Evolutionary conservation across 208 protist species (phyloP), one percentile per base, ranked within the genome.

Genomic region (Trypanosoma scelopori): DNA sequence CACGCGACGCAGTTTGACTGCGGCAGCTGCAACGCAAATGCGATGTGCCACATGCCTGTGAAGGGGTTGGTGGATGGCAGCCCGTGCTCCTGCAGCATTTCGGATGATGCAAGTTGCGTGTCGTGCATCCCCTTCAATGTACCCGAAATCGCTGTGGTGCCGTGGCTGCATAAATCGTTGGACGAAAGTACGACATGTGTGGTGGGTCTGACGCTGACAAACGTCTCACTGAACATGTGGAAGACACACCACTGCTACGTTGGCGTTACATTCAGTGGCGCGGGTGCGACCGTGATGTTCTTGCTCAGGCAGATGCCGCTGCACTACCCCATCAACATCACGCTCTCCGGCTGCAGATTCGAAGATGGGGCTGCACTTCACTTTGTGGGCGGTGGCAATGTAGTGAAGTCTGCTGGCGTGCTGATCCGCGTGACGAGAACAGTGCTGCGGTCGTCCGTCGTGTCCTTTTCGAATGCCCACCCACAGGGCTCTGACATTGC

Each of bases 211-310:
- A 53, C 46, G 28, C 45, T 63, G 46, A 50, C 1, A 27, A 52
- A 41, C 9, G 5, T 63, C 11, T 53, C 57, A 51, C 25, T 63
- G 18, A 42, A 63, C 28, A 63, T 63, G 42, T 25, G 27, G 46
- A 63, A 63, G 18, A 63, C 57, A 7, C 57, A 63, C 30, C 57
- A 63, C 46, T 63, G 57, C 28, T 63, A 51, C 23, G 42, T 61
- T 50, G 56, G 56, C 12, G 56, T 61, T 15, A 61, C 56, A 25
- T 61, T 61, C 42, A 61, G 43, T 39, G 56, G 56, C 42, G 27
- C 13, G 25, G 42, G 43, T 50, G 56, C 56, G 1, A 16, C 20
- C 4, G 6, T 37, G 42, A 61, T 3, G 23, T 61, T 61, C 48
- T 25, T 23, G 20, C 30, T 61, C 9, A 32, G 23, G 42, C 37